These are phyloP conservation scores for Jacaranda mimosifolia DNA, from an alignment of 257 asterid genomes.

Conservation along the genomic window DNA sequence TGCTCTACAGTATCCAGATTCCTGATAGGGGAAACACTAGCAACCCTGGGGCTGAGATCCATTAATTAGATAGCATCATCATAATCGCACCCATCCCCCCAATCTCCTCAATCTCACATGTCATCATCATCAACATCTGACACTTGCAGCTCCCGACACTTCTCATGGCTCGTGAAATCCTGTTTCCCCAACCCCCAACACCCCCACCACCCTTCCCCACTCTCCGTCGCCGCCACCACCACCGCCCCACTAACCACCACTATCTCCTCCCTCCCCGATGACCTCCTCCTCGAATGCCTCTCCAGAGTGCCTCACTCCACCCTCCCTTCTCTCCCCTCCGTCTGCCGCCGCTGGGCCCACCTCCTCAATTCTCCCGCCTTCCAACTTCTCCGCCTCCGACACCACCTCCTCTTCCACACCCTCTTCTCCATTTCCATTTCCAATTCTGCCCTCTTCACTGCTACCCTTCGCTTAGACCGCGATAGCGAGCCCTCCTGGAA, in stretches of 20 bases:
- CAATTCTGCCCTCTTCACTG: slow-evolving; percentile 67
- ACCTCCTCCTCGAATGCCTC: slow-evolving; percentile 82
- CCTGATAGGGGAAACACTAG: neutral
- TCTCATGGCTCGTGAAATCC: slow-evolving; percentile 90
- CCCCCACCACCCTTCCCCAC: slow-evolving; percentile 59
- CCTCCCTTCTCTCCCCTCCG: slow-evolving; percentile 74
- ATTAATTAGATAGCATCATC: neutral
- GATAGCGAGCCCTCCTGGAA: slow-evolving; percentile 52
- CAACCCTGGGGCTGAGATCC: too few species aligned
- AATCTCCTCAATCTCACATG: slow-evolving; percentile 19
- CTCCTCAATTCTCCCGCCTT: slow-evolving; percentile 72
- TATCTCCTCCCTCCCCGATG: slow-evolving; percentile 82
- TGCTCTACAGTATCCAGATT: neutral
- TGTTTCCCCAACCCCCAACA: slow-evolving; percentile 81
- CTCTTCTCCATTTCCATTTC: slow-evolving; percentile 69
- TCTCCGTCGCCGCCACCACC: slow-evolving; percentile 41
- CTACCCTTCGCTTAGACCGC: slow-evolving; percentile 57
- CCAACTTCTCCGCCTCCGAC: slow-evolving; percentile 64
- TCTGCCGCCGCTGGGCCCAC: slow-evolving; percentile 86
- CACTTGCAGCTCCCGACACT: slow-evolving; percentile 76
- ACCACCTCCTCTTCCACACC: slow-evolving; percentile 56
- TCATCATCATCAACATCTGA: slow-evolving; percentile 49
- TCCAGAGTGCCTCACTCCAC: slow-evolving; percentile 66
- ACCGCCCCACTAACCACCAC: slow-evolving; percentile 45
- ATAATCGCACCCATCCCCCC: too few species aligned